Percentiles rank a stretch among this genome's conserved stretches.
These are phyloP conservation scores for Daldinia concentrica DNA, from an alignment of 495 filamentous ascomycete genomes.

Conservation along the genomic window DNA sequence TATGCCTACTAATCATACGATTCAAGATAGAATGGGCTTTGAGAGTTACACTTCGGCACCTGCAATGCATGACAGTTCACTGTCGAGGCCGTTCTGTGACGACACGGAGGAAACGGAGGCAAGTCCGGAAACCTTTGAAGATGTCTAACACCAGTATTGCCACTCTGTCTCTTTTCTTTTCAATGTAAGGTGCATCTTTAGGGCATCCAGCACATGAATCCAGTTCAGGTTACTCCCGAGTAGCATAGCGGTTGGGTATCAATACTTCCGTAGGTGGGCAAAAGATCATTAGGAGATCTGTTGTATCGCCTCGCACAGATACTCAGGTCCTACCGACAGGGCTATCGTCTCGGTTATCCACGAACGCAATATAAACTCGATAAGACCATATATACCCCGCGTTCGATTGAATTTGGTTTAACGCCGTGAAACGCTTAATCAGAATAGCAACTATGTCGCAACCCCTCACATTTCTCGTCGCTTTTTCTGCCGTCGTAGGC, in stretches of 20 bases:
- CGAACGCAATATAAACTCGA: constrained; percentile 4
- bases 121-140: background rate
- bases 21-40: background rate
- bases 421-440: constrained; percentile 10
- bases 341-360: constrained; percentile 16
- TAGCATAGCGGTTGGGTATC: constrained; percentile 21
- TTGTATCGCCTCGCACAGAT: constrained; percentile 19
- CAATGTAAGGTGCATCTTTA: constrained; percentile 16
- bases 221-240: constrained; percentile 25
- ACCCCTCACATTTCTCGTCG: constrained; percentile 57
- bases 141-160: background rate
- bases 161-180: background rate
- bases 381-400: constrained; percentile 28
- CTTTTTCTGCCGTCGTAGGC: constrained; percentile 61
- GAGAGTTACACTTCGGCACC: constrained; percentile 41
- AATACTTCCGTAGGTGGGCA: constrained; percentile 1
- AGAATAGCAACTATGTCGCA: constrained; percentile 34
- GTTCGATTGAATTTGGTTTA: background rate
- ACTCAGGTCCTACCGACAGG: constrained; percentile 2
- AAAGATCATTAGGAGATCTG: constrained; percentile 21
- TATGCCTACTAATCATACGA: constrained; percentile 29
- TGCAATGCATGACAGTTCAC: constrained; percentile 34
- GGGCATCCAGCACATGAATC: background rate
- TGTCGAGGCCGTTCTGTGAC: constrained; percentile 28
- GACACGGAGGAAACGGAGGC: background rate